Evolutionary conservation across 768 basidiomycete species (phyloP), one percentile per base, ranked within the genome.

Genomic region (Rhodotorula kratochvilovae): DNA sequence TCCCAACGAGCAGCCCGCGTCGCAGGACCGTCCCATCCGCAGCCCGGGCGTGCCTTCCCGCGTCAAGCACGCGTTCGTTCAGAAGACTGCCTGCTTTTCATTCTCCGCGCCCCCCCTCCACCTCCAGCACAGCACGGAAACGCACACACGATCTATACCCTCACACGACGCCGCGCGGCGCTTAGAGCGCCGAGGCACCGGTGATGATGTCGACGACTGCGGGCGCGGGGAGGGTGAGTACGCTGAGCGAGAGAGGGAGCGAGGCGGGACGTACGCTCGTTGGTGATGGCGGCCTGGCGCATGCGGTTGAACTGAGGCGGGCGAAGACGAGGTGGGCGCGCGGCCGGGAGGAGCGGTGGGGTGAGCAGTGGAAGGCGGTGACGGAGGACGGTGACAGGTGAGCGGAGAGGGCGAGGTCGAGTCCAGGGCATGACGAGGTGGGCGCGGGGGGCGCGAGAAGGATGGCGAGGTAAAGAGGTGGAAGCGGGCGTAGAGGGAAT

Each of bases 221-320:
- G 27, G 15, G 54, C 23, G 54, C 35, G 16, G 10, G 50, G 16
- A 17, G 21, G 23, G 36, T 27, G 57, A 58, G 39, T 4, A 5
- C 3, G 23, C n/a, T 8, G 23, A 10, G 33, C 91, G 92, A 76
- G 92, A 91, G 81, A 92, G 91, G 74, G 92, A 90, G 79, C 92
- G 36, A 8, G 6, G 23, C 17, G 33, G 16, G 35, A 53, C 51
- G 51, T n/a, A 53, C 51, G 63, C 83, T 95, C 92, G 83, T 93
- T 95, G 72, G 78, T 77, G 68, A 78, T 78, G 58, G 70, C 63
- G 54, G 72, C 70, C 66, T 76, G 70, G 67, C 73, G 75, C 69
- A 67, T 73, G 54, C 76, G 71, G 78, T 78, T 78, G 76, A 77
- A 78, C 66, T 36, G 39, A 7, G 39, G 6, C 39, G 39, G 13